Conservation (phyloP, 352 stramenopile genomes). For the Globisporangium heterothallicum region DNA sequence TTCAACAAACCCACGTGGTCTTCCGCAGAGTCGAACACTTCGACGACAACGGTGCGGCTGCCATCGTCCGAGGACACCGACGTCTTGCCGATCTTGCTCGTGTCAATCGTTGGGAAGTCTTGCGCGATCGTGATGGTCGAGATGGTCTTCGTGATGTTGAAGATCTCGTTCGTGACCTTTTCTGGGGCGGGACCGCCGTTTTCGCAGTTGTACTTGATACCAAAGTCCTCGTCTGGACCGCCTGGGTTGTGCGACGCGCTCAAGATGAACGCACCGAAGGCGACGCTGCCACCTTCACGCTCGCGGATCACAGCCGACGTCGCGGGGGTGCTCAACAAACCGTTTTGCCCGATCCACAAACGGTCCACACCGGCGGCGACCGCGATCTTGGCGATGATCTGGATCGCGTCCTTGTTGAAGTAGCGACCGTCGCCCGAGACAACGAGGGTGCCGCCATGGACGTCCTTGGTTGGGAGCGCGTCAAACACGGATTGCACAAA, state of each 20-base stretch:
- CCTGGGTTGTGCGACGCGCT: conserved; percentile 98
- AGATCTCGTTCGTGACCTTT: conserved; percentile 97
- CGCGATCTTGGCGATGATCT: conserved; percentile 96
- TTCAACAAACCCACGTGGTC: conserved; percentile 96
- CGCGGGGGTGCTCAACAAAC: conserved; percentile 96
- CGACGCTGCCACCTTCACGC: conserved; percentile 89
- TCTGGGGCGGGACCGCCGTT: conserved; percentile 97
- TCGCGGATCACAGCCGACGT: conserved; percentile 96
- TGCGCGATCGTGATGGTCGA: conserved; percentile 90
- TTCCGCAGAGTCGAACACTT: conserved; percentile 96
- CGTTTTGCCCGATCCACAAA: conserved; percentile 94
- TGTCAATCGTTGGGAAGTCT: conserved; percentile 78
- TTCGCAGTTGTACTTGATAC: conserved; percentile 98
- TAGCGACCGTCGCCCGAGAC: conserved; percentile 94
- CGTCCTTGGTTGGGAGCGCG: conserved; percentile 90
- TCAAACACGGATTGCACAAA: conserved; percentile 97
- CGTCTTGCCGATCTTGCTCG: conserved; percentile 64
- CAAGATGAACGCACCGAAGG: conserved; percentile 96
- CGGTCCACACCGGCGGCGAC: conserved; percentile 95
- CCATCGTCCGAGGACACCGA: conserved; percentile 78
- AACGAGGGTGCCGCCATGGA: conserved; percentile 94
- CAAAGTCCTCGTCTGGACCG: conserved; percentile 97
- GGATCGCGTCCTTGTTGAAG: conserved; percentile 93
- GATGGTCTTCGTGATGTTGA: conserved; percentile 93
- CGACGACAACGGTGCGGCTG: conserved; percentile 90